A percentile compares a stretch with the other conserved stretches of the same genome.
Evolutionary conservation across 768 basidiomycete species (phyloP).

Genomic region (Boletus subparvulus): DNA sequence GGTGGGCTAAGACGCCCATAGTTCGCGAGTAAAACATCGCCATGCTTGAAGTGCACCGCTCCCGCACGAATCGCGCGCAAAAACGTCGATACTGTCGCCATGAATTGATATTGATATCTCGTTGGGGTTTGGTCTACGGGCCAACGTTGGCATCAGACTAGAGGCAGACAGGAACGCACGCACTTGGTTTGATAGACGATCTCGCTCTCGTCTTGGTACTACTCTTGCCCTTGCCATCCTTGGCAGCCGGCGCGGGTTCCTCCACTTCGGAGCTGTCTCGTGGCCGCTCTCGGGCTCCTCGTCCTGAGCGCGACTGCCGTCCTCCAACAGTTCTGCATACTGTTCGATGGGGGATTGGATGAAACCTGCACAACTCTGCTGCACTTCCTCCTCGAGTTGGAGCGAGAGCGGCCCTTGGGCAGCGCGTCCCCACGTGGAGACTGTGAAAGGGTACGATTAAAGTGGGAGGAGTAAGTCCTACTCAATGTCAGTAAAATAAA

Average conservation of each 20-base stretch:
- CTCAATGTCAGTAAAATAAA: no score
- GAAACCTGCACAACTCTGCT: constrained; percentile 86
- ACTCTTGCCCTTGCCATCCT: constrained; percentile 28
- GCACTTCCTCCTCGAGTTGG: constrained; percentile 75
- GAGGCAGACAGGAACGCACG: constrained; percentile 10
- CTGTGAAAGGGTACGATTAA: no score
- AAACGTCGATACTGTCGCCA: constrained; percentile 81
- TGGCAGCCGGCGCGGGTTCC: constrained; percentile 26
- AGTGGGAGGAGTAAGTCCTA: no score
- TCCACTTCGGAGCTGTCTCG: constrained; percentile 42
- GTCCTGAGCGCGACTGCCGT: constrained; percentile 34
- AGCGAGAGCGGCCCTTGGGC: constrained; percentile 55
- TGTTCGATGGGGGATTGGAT: constrained; percentile 89
- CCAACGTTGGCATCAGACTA: background rate
- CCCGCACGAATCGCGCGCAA: constrained; percentile 84
- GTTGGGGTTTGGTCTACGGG: constrained; percentile 32
- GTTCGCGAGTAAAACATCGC: constrained; percentile 75
- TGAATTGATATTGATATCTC: constrained; percentile 73
- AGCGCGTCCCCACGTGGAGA: constrained; percentile 40
- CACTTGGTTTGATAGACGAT: constrained; percentile 38
- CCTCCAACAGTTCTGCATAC: constrained; percentile 65
- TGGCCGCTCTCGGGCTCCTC: constrained; percentile 37
- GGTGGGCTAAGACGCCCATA: constrained; percentile 79
- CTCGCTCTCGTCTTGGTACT: constrained; percentile 31
- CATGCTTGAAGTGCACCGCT: constrained; percentile 74